Evolutionary conservation across 129 eudicot species (phyloP), one percentile per base, ranked within the genome.

Genomic region (Erigeron canadensis): DNA sequence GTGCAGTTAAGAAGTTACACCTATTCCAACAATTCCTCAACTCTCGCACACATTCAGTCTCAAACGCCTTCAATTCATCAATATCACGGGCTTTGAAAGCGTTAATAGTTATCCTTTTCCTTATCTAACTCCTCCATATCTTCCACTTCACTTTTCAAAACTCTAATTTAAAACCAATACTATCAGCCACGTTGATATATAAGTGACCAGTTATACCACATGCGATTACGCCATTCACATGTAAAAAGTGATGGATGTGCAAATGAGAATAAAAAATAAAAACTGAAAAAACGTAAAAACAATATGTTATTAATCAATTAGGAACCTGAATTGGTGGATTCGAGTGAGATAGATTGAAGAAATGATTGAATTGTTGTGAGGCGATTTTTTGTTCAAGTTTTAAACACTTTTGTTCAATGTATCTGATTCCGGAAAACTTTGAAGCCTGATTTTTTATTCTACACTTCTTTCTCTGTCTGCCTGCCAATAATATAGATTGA

Each of bases 391-490:
- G 82, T 10, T 88, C 81, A 60, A 85, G 81, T 22, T 64, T 72
- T 45, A 88, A 70, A 66, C 95, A 88, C 61, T 79, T 74, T 37
- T 81, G 95, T 47, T 82, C 86, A 7, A 79, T 61, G 38, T 11
- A 62, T 81, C 81, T 21, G 60, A 88, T 81, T 21, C n/a, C 64
- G 6, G 84, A 68, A n/a, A 80, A 72, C 72, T 88, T 88, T 0
- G 88, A 72, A 28, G 88, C 77, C 77, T 50, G 87, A 88, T 59
- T 83, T 88, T 43, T 37, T 69, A 18, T 18, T n/a, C 56, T 85
- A 90, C 19, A 78, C 67, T 22, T 82, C 81, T 79, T 84, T 82
- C 74, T 88, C 90, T 1, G 86, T 83, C 87, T 87, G 70, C 57
- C n/a, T n/a, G n/a, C n/a, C n/a, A n/a, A n/a, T n/a, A n/a, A n/a